A percentile compares a stretch with the other conserved stretches of the same genome.
These are phyloP conservation scores for Solanum bulbocastanum DNA, from an alignment of 257 asterid species.

Conservation along the genomic window DNA sequence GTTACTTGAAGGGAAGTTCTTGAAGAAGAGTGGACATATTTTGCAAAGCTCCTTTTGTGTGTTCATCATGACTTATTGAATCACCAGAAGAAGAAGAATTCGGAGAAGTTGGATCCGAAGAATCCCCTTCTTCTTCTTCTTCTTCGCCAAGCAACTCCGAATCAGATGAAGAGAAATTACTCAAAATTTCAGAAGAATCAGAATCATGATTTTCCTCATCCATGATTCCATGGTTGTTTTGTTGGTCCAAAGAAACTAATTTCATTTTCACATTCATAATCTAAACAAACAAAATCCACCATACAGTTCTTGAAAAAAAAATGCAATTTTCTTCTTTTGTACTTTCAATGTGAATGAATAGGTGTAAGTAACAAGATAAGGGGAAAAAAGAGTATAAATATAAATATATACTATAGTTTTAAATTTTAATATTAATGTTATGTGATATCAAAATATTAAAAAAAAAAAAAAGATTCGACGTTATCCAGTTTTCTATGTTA, in stretches of 20 bases:
- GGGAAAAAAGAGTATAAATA: not conserved
- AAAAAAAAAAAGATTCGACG: not conserved
- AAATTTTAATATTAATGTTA: not conserved
- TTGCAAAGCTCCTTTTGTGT: slow-evolving; percentile 20
- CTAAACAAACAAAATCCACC: slow-evolving; percentile 2
- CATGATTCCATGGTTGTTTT: slow-evolving; percentile 31
- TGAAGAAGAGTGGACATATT: slow-evolving; percentile 53
- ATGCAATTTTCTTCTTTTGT: not conserved
- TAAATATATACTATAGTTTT: not conserved
- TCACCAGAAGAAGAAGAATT: not conserved
- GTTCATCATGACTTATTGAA: not conserved
- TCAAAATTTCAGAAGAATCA: slow-evolving; percentile 5
- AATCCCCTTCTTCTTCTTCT: not conserved
- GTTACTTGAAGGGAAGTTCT: slow-evolving; percentile 65
- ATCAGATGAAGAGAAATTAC: slow-evolving; percentile 10
- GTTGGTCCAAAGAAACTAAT: slow-evolving; percentile 10
- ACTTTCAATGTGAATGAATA: not conserved
- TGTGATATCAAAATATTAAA: not conserved
- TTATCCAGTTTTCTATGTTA: slow-evolving; percentile 2
- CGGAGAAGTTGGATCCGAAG: not conserved
- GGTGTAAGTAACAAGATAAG: not conserved
- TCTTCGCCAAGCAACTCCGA: slow-evolving; percentile 27
- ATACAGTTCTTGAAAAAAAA: slow-evolving; percentile 2
- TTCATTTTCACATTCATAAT: slow-evolving; percentile 14
- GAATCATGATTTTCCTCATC: slow-evolving; percentile 7